phyloP scores from a whole-genome alignment of 257 asterid species.

The Ligustrum vulgare region DNA sequence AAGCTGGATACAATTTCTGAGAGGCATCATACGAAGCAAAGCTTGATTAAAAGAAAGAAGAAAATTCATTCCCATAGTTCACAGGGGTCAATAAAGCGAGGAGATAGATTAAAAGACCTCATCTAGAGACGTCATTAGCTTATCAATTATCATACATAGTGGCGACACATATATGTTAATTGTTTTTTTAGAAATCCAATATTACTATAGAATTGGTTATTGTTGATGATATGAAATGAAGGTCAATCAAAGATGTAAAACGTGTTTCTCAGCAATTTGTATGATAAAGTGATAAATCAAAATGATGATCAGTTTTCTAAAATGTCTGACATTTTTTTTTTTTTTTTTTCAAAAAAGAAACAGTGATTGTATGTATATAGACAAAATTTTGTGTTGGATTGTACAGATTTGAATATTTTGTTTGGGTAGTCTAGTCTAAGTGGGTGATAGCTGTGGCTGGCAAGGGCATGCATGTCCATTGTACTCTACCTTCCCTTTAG shows the following conservation, averaged over 20 bases:
- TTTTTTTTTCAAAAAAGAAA: no score
- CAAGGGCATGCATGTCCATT: background rate
- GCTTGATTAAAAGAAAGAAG: constrained; percentile 17
- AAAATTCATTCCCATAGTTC: no score
- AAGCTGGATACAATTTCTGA: constrained; percentile 57
- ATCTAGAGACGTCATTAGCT: no score
- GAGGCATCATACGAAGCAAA: constrained; percentile 24
- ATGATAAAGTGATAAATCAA: no score
- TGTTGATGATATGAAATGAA: background rate
- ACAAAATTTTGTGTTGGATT: background rate
- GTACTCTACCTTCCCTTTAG: background rate
- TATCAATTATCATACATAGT: no score
- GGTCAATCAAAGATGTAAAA: no score
- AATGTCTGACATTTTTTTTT: no score
- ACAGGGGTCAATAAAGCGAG: no score
- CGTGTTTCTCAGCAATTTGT: background rate
- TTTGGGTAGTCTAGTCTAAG: background rate
- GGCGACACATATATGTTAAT: no score
- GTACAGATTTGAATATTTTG: background rate
- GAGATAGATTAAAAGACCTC: no score
- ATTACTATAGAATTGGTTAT: background rate
- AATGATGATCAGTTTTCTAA: no score
- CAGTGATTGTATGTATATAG: background rate
- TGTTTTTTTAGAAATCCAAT: background rate
- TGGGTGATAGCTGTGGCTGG: background rate